Evolutionary conservation across 331 rosid species (phyloP), one percentile per base, ranked within the genome.

Genomic region (Stylosanthes scabra): DNA sequence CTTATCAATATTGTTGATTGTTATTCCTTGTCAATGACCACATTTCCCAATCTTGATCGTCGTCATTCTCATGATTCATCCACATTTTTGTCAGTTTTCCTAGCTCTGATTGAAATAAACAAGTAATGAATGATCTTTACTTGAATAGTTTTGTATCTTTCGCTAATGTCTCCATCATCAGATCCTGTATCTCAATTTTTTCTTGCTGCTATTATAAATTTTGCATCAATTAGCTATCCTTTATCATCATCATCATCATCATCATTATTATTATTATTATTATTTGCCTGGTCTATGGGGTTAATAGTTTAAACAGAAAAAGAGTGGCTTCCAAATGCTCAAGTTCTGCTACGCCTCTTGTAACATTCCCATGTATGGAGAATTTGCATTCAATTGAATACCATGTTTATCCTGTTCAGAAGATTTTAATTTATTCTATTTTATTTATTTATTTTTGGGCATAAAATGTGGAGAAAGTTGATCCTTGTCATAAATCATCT

Each of bases 41-140:
- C 34, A 15, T 54, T 25, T 63, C 31, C 47, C 44, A 50, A 46
- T 70, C 59, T 63, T 29, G 42, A 20, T 57, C 51, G 25, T 47
- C 49, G 11, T 67, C 12, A 13, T 44, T 68, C 51, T 54, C 28
- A 27, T 52, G 15, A 68, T 60, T 65, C 10, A 44, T 44, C 44
- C 62, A 59, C 7, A 5, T 7, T 13, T 68, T 27, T 47, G 27
- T 73, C 16, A 31, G 68, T 57, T 58, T 69, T 70, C 31, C 39
- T 1, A 51, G 52, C 63, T 68, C 39, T 41, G 70, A 69, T 50
- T 73, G 66, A 65, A 46, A 45, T 71, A 70, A 75, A 70, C n/a
- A 64, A 47, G 29, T 10, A 12, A 68, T 41, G 5, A 40, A 57
- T 61, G 49, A 9, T 3, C 74, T 49, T 45, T 63, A 55, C 74